phyloP scores from a whole-genome alignment of 345 rosid genomes.

The Salix dunnii region DNA sequence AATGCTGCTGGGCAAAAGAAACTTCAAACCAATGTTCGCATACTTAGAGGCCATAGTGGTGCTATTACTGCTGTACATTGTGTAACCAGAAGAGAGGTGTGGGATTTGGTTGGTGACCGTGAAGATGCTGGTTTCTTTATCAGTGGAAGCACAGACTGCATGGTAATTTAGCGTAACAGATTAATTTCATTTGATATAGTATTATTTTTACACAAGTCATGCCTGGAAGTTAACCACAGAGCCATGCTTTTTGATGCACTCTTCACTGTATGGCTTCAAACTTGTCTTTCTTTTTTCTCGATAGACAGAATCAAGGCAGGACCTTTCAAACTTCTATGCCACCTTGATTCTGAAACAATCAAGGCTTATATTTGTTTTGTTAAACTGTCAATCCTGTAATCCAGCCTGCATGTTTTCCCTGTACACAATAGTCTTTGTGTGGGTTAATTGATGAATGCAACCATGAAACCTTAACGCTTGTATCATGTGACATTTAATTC shows the following conservation, averaged over 20 bases:
- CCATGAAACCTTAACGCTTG: conserved; percentile 4
- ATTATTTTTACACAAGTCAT: conserved; percentile 1
- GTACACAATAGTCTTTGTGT: background rate
- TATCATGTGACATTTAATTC: conserved; percentile 15
- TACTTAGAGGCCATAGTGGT: conserved; percentile 87
- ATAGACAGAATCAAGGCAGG: background rate
- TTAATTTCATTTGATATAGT: conserved; percentile 5
- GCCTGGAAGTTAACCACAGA: conserved; percentile 1
- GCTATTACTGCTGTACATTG: conserved; percentile 93
- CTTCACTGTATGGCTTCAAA: background rate
- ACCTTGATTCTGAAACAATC: background rate
- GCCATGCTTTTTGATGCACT: background rate
- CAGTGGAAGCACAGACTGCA: conserved; percentile 95
- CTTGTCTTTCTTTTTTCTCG: background rate
- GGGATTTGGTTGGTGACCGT: conserved; percentile 97
- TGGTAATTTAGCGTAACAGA: conserved; percentile 40
- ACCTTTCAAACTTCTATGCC: background rate
- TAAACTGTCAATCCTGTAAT: background rate
- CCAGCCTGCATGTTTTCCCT: background rate
- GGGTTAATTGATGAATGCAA: background rate
- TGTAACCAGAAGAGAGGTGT: conserved; percentile 96
- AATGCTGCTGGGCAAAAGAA: conserved; percentile 82
- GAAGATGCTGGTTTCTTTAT: conserved; percentile 99
- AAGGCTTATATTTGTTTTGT: background rate
- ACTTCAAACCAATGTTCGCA: conserved; percentile 83